phyloP scores from a whole-genome alignment of 768 basidiomycete genomes.

The Cystofilobasidium ferigula region DNA sequence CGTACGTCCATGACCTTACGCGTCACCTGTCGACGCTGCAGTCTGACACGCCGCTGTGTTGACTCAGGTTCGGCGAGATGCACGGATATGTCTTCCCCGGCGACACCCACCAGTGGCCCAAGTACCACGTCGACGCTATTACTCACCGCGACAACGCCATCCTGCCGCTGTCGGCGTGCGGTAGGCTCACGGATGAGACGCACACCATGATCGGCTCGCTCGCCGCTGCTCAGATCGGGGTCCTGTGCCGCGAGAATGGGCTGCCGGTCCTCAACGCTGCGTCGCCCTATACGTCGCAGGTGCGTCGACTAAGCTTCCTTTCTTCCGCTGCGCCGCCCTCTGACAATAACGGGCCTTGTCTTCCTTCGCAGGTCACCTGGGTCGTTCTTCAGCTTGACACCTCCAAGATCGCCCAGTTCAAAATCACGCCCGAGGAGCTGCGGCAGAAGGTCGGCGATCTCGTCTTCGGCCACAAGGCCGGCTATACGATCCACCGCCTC shows the following conservation, averaged over 20 bases:
- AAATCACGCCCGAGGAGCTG: conserved; percentile 11
- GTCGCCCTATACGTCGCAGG: conserved; percentile 14
- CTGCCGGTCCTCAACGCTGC: conserved; percentile 7
- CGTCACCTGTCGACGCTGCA: background rate
- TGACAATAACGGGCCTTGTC: background rate
- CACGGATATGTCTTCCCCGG: conserved; percentile 18
- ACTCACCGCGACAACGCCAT: conserved; percentile 21
- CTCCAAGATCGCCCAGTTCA: background rate
- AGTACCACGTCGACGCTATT: conserved; percentile 14
- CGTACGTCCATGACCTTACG: background rate
- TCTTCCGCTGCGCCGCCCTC: background rate
- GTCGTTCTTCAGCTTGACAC: conserved; percentile 11
- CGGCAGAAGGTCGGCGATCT: conserved; percentile 16
- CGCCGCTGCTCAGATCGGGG: conserved; percentile 14
- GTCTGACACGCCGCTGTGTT: background rate
- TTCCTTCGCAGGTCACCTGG: background rate
- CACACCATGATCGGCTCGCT: conserved; percentile 21
- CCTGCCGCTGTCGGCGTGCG: conserved; percentile 16
- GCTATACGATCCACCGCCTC: conserved; percentile 16
- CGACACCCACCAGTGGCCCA: conserved; percentile 14
- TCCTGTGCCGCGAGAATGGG: conserved; percentile 8
- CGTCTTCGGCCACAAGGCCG: conserved; percentile 20
- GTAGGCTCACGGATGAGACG: conserved; percentile 18
- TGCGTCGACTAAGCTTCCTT: background rate
- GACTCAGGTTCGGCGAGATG: conserved; percentile 16